Evolutionary conservation across 2,329 filamentous ascomycete species (phyloP).

Genomic region (Sporothrix sp.): DNA sequence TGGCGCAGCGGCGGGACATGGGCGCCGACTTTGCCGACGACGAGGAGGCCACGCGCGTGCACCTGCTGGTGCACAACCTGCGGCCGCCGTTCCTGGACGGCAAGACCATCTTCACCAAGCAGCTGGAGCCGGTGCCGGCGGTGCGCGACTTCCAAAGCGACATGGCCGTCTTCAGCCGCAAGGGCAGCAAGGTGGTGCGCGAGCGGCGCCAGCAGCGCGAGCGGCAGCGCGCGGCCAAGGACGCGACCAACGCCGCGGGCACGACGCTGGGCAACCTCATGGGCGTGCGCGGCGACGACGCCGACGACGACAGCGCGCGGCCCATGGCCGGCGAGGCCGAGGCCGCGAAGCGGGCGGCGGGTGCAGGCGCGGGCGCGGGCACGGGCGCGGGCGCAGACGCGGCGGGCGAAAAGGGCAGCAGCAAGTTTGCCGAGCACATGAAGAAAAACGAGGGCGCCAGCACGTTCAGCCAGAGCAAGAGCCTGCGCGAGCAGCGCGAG

Average conservation of each 20-base stretch:
- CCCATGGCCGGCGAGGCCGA: slow-evolving; percentile 66
- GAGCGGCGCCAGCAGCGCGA: slow-evolving; percentile 88
- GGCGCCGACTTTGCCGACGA: slow-evolving; percentile 80
- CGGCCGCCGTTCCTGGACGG: slow-evolving; percentile 92
- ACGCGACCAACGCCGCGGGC: slow-evolving; percentile 86
- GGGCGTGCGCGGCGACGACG: slow-evolving; percentile 91
- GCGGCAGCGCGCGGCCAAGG: slow-evolving; percentile 84
- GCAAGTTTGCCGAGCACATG: slow-evolving; percentile 84
- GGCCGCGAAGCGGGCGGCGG: slow-evolving; percentile 14
- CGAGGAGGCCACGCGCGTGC: slow-evolving; percentile 78
- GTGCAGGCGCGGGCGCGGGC: no score
- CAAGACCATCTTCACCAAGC: slow-evolving; percentile 92
- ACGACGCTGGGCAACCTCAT: slow-evolving; percentile 91
- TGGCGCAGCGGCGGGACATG: slow-evolving; percentile 80
- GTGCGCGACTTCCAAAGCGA: slow-evolving; percentile 92
- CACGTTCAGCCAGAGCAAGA: slow-evolving; percentile 87
- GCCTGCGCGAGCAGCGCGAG: slow-evolving; percentile 80
- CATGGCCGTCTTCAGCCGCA: slow-evolving; percentile 95
- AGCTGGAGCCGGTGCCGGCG: slow-evolving; percentile 87
- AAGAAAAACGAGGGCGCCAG: slow-evolving; percentile 81
- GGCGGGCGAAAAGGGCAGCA: slow-evolving; percentile 39
- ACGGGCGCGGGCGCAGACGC: no score
- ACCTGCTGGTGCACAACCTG: slow-evolving; percentile 86
- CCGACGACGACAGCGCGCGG: slow-evolving; percentile 80
- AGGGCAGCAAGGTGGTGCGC: slow-evolving; percentile 86